Evolutionary conservation across 768 basidiomycete species (phyloP), one percentile per base, ranked within the genome.

Genomic region (Clitopilus passeckerianus): DNA sequence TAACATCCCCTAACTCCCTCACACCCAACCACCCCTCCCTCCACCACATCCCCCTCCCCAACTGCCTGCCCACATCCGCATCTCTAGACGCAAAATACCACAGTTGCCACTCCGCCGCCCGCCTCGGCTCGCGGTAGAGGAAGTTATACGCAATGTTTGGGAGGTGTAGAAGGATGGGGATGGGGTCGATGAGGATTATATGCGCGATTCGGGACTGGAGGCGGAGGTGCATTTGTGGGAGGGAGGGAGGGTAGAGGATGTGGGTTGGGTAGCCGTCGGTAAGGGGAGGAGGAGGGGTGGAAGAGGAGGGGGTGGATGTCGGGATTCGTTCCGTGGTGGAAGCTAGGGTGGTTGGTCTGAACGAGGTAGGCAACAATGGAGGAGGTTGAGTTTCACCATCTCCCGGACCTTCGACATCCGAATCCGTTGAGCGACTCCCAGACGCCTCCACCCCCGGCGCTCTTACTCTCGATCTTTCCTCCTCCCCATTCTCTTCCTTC

Each of bases 11-110:
- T 1, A 89, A 61, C 57, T 88, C 86, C 57, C 84, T 85, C 62
- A 74, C 78, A 80, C 84, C 89, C 24, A 87, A 61, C 14, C 83
- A 73, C 34, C 80, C 84, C 66, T 89, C 83, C 30, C 75, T 67
- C 87, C 87, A 89, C 65, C 87, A 88, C 66, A 89, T 87, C 57
- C 84, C 77, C 1, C 87, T 75, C 14, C 77, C 74, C 15, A 89
- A 75, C 41, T 83, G 77, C 2, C 83, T 77, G 53, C 86, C 79
- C 52, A 86, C 77, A 64, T 88, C 86, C 9, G 84, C 72, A 62
- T 89, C 87, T 9, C 81, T 79, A 58, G 80, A 82, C 23, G 86
- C 77, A 63, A 89, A 87, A 64, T 84, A 89, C 83, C 85, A 87
- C 55, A 89, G 63, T 69, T 85, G 75, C 84, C 85, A 86, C 63